Percentiles rank a stretch among this genome's conserved stretches.
phyloP scores from a whole-genome alignment of 2,329 filamentous ascomycete species.

The Colletotrichum echinochloae region DNA sequence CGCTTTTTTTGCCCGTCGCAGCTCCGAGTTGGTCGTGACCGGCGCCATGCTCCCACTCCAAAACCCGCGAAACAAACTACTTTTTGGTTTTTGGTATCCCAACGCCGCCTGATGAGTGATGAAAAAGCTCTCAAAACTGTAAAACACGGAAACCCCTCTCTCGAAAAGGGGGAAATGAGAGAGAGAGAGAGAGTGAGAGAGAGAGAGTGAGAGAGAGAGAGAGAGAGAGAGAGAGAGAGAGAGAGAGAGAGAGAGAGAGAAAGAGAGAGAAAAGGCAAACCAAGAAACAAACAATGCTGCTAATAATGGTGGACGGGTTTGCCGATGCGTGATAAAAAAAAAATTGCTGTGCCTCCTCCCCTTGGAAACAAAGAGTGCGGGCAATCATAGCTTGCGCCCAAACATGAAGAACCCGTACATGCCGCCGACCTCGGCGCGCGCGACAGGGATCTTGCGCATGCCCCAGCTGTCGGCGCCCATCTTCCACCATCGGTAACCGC shows the following conservation, averaged over 20 bases:
- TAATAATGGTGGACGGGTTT: constrained; percentile 18
- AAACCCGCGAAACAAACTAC: constrained; percentile 10
- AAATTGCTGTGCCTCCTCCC: neutral
- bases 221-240: too few relatives aligned
- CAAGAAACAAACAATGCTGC: constrained; percentile 4
- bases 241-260: too few relatives aligned
- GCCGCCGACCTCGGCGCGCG: constrained; percentile 89
- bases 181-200: too few relatives aligned
- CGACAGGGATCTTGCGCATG: constrained; percentile 92
- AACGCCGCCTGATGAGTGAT: constrained; percentile 33
- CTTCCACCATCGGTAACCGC: constrained; percentile 78
- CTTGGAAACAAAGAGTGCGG: neutral
- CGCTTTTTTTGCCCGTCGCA: constrained; percentile 17
- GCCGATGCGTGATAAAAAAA: constrained; percentile 10
- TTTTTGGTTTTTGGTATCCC: constrained; percentile 36
- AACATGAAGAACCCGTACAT: constrained; percentile 86
- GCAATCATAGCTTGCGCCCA: constrained; percentile 64
- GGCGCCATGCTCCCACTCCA: constrained; percentile 8
- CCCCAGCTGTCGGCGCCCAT: constrained; percentile 88
- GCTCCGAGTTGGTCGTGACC: constrained; percentile 26
- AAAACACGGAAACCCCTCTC: neutral
- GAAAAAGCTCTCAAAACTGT: neutral
- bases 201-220: neutral
- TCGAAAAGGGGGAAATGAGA: too few relatives aligned
- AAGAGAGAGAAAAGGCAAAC: neutral